These are phyloP conservation scores for Salvia miltiorrhiza DNA, from an alignment of 257 asterid species.

Conservation along the genomic window DNA sequence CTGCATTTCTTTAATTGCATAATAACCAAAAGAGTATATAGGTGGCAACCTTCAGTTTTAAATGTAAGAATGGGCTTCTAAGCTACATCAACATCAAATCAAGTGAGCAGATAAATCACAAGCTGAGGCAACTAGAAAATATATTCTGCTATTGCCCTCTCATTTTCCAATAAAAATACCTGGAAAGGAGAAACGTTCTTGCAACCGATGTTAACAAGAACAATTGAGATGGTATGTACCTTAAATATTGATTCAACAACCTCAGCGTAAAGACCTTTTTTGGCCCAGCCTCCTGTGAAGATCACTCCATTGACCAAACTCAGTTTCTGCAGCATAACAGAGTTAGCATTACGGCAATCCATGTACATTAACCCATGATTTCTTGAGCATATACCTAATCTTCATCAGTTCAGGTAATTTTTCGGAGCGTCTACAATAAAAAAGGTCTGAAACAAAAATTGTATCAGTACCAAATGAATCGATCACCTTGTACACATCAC, in stretches of 20 bases:
- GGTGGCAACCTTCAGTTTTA: not conserved
- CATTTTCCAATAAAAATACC: conserved; percentile 6
- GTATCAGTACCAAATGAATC: conserved; percentile 24
- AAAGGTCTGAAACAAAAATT: not conserved
- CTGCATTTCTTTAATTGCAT: not conserved
- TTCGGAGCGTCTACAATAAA: conserved; percentile 1
- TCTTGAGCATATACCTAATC: not conserved
- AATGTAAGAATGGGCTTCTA: not conserved
- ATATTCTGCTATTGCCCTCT: not conserved
- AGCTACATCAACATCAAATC: conserved; percentile 12
- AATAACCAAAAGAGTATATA: not conserved
- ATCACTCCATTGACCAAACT: conserved; percentile 81
- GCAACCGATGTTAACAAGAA: not conserved
- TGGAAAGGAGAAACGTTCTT: not conserved
- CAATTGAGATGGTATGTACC: conserved; percentile 40
- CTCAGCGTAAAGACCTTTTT: conserved; percentile 63
- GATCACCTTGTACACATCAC: conserved; percentile 28
- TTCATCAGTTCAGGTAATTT: not conserved
- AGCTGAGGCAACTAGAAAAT: conserved; percentile 1
- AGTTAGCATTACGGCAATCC: conserved; percentile 10
- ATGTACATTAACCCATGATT: not conserved
- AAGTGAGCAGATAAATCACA: conserved; percentile 2
- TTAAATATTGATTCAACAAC: conserved; percentile 62
- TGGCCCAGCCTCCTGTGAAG: conserved; percentile 90
- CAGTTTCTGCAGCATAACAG: conserved; percentile 70